Evolutionary conservation across 73 alveolate species (phyloP).

Genomic region (Paramecium biaurelia): DNA sequence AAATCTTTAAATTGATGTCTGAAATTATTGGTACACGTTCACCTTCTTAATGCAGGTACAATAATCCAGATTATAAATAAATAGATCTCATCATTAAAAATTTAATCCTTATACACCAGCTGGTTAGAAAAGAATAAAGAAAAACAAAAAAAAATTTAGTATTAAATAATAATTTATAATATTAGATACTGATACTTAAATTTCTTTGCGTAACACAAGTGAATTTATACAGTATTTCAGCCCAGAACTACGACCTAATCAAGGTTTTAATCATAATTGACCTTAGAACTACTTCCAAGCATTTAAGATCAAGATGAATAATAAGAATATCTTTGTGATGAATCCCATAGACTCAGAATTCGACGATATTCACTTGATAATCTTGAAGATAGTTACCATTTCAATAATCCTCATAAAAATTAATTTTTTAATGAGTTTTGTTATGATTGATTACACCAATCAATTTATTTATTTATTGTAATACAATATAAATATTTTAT

Average conservation of each 20-base stretch:
- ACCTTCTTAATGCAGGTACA: constrained; percentile 42
- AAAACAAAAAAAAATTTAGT: neutral
- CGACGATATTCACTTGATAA: neutral
- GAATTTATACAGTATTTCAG: neutral
- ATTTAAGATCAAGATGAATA: neutral
- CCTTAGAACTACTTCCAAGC: neutral
- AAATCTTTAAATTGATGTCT: constrained; percentile 23
- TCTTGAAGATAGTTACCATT: neutral
- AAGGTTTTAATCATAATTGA: neutral
- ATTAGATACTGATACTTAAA: neutral
- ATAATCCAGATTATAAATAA: neutral
- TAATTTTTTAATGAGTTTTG: neutral
- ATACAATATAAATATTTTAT: neutral
- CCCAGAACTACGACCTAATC: neutral
- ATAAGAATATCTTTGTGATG: neutral
- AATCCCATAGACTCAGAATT: neutral
- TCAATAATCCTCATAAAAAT: neutral
- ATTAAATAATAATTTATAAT: neutral
- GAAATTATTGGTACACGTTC: constrained; percentile 32
- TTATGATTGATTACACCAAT: neutral
- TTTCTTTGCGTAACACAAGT: neutral
- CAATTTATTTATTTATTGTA: no score
- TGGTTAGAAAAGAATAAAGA: constrained; percentile 38
- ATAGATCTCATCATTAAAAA: constrained; percentile 44
- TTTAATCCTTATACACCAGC: neutral